Percentiles rank a stretch among this genome's conserved stretches.
Conservation (phyloP, 306 rosid species). For the Quercus dentata region DNA sequence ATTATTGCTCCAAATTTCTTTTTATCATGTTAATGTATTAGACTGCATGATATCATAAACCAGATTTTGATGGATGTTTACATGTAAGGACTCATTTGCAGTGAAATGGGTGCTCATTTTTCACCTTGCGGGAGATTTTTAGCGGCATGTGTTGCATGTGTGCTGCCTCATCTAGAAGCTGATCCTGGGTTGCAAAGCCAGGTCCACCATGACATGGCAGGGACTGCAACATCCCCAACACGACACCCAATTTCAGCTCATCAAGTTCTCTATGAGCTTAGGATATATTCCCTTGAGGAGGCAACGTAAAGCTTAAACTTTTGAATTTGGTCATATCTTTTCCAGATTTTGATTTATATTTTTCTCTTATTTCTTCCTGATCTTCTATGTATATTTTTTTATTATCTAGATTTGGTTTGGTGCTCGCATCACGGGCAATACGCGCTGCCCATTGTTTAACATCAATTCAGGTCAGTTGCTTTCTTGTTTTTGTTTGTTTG, state of each 20-base stretch:
- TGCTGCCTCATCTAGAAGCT: constrained; percentile 82
- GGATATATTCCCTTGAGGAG: constrained; percentile 92
- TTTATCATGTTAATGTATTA: not conserved
- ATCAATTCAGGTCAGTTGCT: constrained; percentile 80
- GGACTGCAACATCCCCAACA: constrained; percentile 85
- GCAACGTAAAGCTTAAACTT: constrained; percentile 60
- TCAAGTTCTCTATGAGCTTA: constrained; percentile 89
- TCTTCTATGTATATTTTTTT: constrained; percentile 9
- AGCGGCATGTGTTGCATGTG: constrained; percentile 98
- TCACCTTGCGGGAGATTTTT: constrained; percentile 99
- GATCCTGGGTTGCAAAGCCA: constrained; percentile 76
- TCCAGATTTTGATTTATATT: not conserved
- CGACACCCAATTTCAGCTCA: constrained; percentile 94
- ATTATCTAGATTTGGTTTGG: constrained; percentile 64
- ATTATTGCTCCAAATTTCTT: not conserved
- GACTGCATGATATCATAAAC: not conserved
- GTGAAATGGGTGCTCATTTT: constrained; percentile 99
- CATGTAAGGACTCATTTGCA: constrained; percentile 40
- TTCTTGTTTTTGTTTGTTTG: not conserved
- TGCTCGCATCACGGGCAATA: constrained; percentile 88
- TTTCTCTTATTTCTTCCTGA: constrained; percentile 18
- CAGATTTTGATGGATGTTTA: constrained; percentile 8
- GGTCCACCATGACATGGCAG: constrained; percentile 54
- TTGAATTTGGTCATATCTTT: constrained; percentile 11
- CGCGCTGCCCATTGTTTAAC: constrained; percentile 98